Base-by-base conservation (phyloP, 2,329 filamentous ascomycete species). In the Trichoderma cornu-damae region DNA sequence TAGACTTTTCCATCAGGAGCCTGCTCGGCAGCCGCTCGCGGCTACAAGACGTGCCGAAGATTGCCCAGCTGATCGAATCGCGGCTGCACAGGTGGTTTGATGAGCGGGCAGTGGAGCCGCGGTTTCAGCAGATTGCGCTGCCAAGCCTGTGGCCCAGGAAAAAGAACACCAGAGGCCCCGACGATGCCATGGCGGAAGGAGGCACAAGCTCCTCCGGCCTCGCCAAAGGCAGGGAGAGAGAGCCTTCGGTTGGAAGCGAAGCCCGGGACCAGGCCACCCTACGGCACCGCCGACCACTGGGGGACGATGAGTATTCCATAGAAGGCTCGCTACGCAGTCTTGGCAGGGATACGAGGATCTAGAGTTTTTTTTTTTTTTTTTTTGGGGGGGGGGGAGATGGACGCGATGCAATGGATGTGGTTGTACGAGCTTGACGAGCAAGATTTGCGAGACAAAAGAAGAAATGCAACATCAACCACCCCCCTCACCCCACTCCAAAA, bases 51-150 rank as follows among this genome's bases (percentile, higher is more conserved):
- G 88, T 95, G 1, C 90, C 90, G 26, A 95, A 95, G 69, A 93
- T 95, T 65, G 89, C 90, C 0, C 88, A 93, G 69, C 77, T 95
- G 1, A 84, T 95, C 38, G 90, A 95, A 72, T 81, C 85, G 4
- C 80, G 89, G 16, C 78, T 95, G 14, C 89, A 94, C 72, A 83
- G 84, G 55, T 95, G 90, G 90, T 93, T 95, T 70, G 89, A 94
- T 69, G 89, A 94, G 68, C 83, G 90, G 46, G 89, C 86, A 61
- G 90, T 95, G 6, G 89, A 94, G 72, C 90, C 90, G 2, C 82
- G 89, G 24, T 94, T 94, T 70, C 90, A 94, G 69, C 89, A 94
- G 68, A 93, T 94, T 62, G 87, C 88, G 0, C 77, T 95, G 7
- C 90, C 90, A 0, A 90, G 84, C 64, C 69, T 94, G 59, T 95